Conservation (phyloP, 306 rosid species). For the Clitoria ternatea region DNA sequence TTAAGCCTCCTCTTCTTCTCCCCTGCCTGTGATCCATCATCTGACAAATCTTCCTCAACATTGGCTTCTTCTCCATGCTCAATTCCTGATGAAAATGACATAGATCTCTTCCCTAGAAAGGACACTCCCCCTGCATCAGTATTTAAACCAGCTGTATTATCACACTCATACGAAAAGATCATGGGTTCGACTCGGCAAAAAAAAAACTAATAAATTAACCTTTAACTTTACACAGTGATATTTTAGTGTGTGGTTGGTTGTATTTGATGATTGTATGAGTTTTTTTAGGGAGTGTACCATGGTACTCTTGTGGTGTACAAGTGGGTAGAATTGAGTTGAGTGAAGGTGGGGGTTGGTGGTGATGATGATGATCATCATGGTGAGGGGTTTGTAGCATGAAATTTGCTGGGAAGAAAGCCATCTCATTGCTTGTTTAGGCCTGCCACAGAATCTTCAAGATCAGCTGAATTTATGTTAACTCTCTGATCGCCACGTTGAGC, state of each 20-base stretch:
- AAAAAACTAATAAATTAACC: no score
- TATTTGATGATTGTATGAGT: neutral
- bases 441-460: constrained; percentile 32
- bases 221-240: neutral
- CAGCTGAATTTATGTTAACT: constrained; percentile 10
- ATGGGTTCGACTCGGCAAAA: no score
- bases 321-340: constrained; percentile 75
- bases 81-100: constrained; percentile 81
- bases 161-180: no score
- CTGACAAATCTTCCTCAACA: constrained; percentile 79
- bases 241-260: neutral
- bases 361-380: constrained; percentile 61
- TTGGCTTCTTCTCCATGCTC: constrained; percentile 76
- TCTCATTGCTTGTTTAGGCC: constrained; percentile 53
- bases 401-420: constrained; percentile 92
- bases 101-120: constrained; percentile 79
- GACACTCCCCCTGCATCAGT: constrained; percentile 62
- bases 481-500: constrained; percentile 34
- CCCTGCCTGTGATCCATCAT: constrained; percentile 85
- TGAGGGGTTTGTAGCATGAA: constrained; percentile 88
- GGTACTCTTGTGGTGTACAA: constrained; percentile 80
- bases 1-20: constrained; percentile 92
- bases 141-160: neutral
- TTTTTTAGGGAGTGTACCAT: constrained; percentile 41
- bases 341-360: constrained; percentile 62